Conservation (phyloP, 768 basidiomycete genomes). For the Russula sp. region DNA sequence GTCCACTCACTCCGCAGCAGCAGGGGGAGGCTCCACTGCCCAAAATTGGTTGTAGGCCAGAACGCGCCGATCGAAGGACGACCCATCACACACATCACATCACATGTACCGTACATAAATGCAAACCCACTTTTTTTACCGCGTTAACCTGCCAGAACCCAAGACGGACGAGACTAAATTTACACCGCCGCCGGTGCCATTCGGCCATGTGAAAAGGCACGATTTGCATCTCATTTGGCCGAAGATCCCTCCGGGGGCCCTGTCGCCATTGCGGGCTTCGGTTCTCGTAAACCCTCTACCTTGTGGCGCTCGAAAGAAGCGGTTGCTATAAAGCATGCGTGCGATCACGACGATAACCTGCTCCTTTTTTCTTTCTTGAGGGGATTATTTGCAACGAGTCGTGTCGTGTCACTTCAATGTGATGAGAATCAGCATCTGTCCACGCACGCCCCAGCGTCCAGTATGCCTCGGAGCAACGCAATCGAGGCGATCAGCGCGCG, state of each 20-base stretch:
- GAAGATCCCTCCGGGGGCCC: not conserved
- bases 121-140: no score
- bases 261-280: not conserved
- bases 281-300: slow-evolving; percentile 18
- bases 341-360: not conserved
- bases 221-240: slow-evolving; percentile 10
- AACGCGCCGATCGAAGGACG: not conserved
- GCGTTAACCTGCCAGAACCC: not conserved
- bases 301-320: slow-evolving; percentile 2
- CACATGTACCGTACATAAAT: no score
- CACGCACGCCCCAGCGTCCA: not conserved
- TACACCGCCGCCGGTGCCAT: slow-evolving; percentile 11
- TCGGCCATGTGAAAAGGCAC: slow-evolving; percentile 5
- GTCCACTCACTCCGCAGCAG: no score
- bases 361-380: not conserved
- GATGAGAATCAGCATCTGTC: not conserved
- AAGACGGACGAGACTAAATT: not conserved
- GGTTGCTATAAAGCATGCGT: not conserved
- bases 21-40: not conserved
- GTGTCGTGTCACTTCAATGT: not conserved
- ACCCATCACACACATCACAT: no score
- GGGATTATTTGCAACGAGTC: not conserved
- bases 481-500: slow-evolving; percentile 13
- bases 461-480: not conserved
- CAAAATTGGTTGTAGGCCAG: not conserved